A percentile compares a stretch with the other conserved stretches of the same genome.
Conservation (phyloP, 805 yeast species). For the Candida pseudoglaebosa region DNA sequence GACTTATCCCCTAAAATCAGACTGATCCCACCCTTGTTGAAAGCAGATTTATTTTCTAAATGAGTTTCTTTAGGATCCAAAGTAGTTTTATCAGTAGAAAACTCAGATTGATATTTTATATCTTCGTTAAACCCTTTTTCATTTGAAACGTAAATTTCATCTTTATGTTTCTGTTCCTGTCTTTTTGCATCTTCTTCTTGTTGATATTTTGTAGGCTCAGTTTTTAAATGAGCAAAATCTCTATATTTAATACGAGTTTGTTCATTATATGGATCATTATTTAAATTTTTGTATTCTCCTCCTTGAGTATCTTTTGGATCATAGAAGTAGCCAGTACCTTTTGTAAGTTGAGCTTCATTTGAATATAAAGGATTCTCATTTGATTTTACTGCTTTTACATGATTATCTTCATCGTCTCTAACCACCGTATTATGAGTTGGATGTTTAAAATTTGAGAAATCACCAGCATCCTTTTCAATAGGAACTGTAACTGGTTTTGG, state of each 20-base stretch:
- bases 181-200: conserved; percentile 9
- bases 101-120: neutral
- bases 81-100: conserved; percentile 3
- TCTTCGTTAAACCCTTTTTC: neutral
- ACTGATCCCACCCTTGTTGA: conserved; percentile 22
- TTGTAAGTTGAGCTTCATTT: conserved; percentile 23
- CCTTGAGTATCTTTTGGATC: conserved; percentile 37
- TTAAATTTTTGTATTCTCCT: conserved; percentile 19
- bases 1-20: conserved; percentile 4
- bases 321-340: conserved; percentile 30
- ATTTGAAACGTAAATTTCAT: neutral
- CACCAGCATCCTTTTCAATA: conserved; percentile 27
- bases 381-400: conserved; percentile 4
- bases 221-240: conserved; percentile 8
- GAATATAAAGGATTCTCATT: conserved; percentile 26
- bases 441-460: conserved; percentile 28
- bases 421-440: conserved; percentile 25
- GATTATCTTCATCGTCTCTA: conserved; percentile 2
- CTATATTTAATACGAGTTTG: conserved; percentile 13
- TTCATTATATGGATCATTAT: conserved; percentile 15
- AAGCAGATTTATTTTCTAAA: conserved; percentile 29
- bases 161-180: conserved; percentile 4
- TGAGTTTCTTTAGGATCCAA: conserved; percentile 23
- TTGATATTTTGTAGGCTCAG: conserved; percentile 15
- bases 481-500: conserved; percentile 21